phyloP scores from a whole-genome alignment of 2,329 filamentous ascomycete genomes.

The Cytospora chrysosperma region DNA sequence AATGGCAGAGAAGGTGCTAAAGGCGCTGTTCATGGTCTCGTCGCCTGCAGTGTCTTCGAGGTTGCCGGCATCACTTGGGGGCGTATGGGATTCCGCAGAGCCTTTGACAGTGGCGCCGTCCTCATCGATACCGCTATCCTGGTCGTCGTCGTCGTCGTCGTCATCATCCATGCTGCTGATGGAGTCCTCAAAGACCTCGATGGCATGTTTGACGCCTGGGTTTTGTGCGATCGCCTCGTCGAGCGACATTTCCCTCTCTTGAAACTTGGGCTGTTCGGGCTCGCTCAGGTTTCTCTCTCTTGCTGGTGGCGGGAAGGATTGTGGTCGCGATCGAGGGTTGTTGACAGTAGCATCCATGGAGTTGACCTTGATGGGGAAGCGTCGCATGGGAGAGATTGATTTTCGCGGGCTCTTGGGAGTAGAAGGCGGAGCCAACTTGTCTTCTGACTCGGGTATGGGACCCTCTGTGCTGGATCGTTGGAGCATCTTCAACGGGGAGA shows the following conservation, averaged over 20 bases:
- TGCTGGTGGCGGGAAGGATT: constrained; percentile 22
- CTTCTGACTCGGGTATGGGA: constrained; percentile 29
- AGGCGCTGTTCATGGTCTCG: constrained; percentile 75
- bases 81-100: constrained; percentile 1
- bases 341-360: constrained; percentile 26
- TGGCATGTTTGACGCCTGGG: constrained; percentile 56
- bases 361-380: constrained; percentile 61
- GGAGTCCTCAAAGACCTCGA: constrained; percentile 63
- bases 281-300: constrained; percentile 17
- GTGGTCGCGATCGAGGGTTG: constrained; percentile 19
- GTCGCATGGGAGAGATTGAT: constrained; percentile 49
- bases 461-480: constrained; percentile 33
- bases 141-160: constrained; percentile 28
- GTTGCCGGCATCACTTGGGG: constrained; percentile 3
- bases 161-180: constrained; percentile 26
- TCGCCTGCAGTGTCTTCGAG: constrained; percentile 50
- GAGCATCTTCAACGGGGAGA: constrained; percentile 59
- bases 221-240: constrained; percentile 56
- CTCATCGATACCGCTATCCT: constrained; percentile 31
- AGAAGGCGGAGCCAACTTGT: constrained; percentile 33
- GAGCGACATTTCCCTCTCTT: constrained; percentile 45
- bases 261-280: constrained; percentile 25
- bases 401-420: constrained; percentile 46
- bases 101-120: constrained; percentile 29
- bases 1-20: constrained; percentile 87